A percentile compares a stretch with the other conserved stretches of the same genome.
Evolutionary conservation across 2,329 filamentous ascomycete genomes (phyloP).

Genomic region (Macrophomina pseudophaseolina): DNA sequence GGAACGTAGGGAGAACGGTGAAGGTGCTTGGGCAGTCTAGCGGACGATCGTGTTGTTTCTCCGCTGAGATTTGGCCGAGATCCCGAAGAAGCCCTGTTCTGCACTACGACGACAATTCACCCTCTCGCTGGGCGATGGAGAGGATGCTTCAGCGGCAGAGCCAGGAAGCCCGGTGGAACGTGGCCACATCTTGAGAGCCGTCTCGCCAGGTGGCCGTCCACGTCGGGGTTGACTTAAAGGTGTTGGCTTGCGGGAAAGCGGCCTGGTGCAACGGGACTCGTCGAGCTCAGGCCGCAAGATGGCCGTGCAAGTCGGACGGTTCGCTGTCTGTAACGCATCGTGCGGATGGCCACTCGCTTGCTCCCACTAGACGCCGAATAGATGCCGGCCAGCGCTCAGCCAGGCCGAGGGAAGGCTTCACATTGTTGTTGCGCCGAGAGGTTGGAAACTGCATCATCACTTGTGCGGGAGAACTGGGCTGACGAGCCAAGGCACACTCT

Average conservation of each 20-base stretch:
- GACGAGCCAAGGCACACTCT: too few species aligned
- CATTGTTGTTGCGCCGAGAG: too few species aligned
- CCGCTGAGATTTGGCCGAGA: not conserved
- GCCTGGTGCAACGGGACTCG: not conserved
- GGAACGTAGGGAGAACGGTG: not conserved
- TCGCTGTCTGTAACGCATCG: conserved; percentile 9
- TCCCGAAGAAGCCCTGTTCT: not conserved
- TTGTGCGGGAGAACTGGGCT: too few species aligned
- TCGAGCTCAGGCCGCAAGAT: not conserved
- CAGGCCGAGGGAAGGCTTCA: not conserved
- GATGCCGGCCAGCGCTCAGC: not conserved
- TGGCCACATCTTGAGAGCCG: too few species aligned
- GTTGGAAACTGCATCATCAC: too few species aligned
- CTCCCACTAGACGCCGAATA: not conserved
- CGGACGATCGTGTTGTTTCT: too few species aligned
- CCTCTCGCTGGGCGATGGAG: too few species aligned
- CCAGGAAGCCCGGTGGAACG: too few species aligned
- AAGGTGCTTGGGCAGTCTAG: not conserved
- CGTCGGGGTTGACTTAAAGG: too few species aligned
- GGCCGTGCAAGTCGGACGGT: conserved; percentile 6
- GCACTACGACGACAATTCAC: too few species aligned
- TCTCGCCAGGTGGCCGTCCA: too few species aligned
- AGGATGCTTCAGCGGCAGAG: too few species aligned
- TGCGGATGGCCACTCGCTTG: not conserved
- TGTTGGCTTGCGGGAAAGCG: not conserved